Conservation (phyloP, 2,329 filamentous ascomycete genomes). For the Alternaria postmessia region DNA sequence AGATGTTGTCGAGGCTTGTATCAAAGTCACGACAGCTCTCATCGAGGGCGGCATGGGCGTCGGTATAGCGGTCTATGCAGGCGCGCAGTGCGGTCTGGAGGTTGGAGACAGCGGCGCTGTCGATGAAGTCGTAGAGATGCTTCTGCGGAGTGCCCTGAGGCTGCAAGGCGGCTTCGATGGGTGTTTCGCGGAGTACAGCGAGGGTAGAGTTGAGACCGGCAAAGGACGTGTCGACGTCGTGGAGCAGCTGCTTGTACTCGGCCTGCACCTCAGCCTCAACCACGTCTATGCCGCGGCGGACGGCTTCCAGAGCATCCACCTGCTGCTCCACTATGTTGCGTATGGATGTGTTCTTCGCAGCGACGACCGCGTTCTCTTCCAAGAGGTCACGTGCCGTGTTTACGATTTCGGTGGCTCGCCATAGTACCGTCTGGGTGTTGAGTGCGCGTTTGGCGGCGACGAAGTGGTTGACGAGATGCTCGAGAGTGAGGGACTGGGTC, state of each 20-base stretch:
- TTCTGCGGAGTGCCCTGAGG: constrained; percentile 61
- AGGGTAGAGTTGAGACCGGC: constrained; percentile 71
- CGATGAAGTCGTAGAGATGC: constrained; percentile 77
- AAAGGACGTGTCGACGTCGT: constrained; percentile 72
- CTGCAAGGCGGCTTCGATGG: constrained; percentile 70
- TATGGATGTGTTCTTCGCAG: constrained; percentile 58
- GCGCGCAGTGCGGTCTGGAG: constrained; percentile 73
- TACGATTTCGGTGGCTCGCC: constrained; percentile 86
- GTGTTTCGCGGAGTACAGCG: constrained; percentile 68
- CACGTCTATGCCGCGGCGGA: constrained; percentile 54
- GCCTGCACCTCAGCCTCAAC: constrained; percentile 53
- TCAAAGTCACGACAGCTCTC: constrained; percentile 72
- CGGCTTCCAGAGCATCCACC: constrained; percentile 53
- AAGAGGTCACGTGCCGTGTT: constrained; percentile 76
- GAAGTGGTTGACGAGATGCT: constrained; percentile 83
- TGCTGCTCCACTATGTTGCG: constrained; percentile 55
- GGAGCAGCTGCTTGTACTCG: constrained; percentile 65
- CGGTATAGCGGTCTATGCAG: constrained; percentile 75
- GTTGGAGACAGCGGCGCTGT: constrained; percentile 72
- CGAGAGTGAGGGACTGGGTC: constrained; percentile 62
- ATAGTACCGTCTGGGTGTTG: constrained; percentile 81
- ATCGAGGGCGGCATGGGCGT: constrained; percentile 67
- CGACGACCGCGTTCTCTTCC: constrained; percentile 79
- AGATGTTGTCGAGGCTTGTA: constrained; percentile 65
- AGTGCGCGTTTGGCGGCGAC: constrained; percentile 88